phyloP scores from a whole-genome alignment of 2,329 filamentous ascomycete genomes.

The Colletotrichum abscissum region DNA sequence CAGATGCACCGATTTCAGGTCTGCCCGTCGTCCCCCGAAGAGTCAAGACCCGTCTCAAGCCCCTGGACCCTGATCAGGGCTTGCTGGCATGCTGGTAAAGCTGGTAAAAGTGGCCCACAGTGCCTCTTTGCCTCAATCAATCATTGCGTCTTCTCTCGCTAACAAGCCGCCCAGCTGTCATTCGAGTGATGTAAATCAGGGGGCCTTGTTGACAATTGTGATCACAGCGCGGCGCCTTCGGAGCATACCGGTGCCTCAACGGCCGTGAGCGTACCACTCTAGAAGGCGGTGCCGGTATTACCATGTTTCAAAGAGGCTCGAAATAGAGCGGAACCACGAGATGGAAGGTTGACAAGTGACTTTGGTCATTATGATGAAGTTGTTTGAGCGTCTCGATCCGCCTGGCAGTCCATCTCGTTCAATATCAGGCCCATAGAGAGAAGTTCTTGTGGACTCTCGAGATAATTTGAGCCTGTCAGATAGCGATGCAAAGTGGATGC shows the following conservation, averaged over 20 bases:
- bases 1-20: constrained; percentile 11
- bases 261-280: constrained; percentile 8
- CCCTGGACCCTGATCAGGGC: constrained; percentile 17
- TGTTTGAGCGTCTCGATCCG: constrained; percentile 14
- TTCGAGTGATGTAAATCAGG: neutral
- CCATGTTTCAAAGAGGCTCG: constrained; percentile 22
- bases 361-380: neutral
- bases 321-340: constrained; percentile 14
- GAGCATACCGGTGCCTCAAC: constrained; percentile 10
- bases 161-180: neutral
- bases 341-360: neutral
- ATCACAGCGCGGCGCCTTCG: neutral
- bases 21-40: constrained; percentile 13
- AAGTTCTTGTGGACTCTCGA: neutral
- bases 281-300: constrained; percentile 19
- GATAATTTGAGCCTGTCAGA: neutral
- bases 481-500: constrained; percentile 4
- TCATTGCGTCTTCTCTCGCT: neutral
- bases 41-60: constrained; percentile 13
- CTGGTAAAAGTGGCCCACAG: neutral
- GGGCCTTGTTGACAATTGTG: neutral
- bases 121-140: constrained; percentile 13
- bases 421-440: constrained; percentile 3
- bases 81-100: neutral
- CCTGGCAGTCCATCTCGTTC: neutral